These are phyloP conservation scores for Stereocaulon alpinum DNA, from an alignment of 495 filamentous ascomycete species.

Conservation along the genomic window DNA sequence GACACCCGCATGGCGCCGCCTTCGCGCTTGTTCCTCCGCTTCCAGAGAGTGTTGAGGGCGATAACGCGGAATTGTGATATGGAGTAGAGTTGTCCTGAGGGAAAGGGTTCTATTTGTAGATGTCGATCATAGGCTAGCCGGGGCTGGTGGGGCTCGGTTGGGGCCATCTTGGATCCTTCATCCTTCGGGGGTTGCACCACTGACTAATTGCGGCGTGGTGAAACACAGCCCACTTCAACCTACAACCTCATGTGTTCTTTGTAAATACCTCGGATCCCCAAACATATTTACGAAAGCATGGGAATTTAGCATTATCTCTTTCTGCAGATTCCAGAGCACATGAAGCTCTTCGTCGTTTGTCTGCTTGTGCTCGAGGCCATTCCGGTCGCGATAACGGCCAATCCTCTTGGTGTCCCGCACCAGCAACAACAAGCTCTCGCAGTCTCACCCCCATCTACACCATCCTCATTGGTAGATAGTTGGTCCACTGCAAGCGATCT, in stretches of 20 bases:
- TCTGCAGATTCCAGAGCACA: not conserved
- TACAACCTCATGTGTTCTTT: not conserved
- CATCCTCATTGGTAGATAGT: not conserved
- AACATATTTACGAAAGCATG: not conserved
- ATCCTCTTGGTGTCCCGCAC: not conserved
- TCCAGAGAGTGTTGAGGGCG: no score
- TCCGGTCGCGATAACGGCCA: not conserved
- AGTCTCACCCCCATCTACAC: not conserved
- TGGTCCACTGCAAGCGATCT: constrained; percentile 10
- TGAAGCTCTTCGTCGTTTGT: constrained; percentile 4
- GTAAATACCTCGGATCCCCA: no score
- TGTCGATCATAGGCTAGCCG: no score
- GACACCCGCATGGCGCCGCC: no score
- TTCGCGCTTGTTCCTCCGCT: no score
- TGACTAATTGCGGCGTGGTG: not conserved
- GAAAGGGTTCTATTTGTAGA: no score
- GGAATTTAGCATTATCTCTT: not conserved
- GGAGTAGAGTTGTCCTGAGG: not conserved
- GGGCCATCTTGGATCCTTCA: not conserved
- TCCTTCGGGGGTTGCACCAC: no score
- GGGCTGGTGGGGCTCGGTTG: no score
- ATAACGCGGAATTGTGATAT: not conserved
- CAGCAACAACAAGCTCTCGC: constrained; percentile 13
- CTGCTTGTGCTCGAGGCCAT: constrained; percentile 7
- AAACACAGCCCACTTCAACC: not conserved